Evolutionary conservation across 306 rosid genomes (phyloP), one percentile per base, ranked within the genome.

Genomic region (Medicago ruthenica): DNA sequence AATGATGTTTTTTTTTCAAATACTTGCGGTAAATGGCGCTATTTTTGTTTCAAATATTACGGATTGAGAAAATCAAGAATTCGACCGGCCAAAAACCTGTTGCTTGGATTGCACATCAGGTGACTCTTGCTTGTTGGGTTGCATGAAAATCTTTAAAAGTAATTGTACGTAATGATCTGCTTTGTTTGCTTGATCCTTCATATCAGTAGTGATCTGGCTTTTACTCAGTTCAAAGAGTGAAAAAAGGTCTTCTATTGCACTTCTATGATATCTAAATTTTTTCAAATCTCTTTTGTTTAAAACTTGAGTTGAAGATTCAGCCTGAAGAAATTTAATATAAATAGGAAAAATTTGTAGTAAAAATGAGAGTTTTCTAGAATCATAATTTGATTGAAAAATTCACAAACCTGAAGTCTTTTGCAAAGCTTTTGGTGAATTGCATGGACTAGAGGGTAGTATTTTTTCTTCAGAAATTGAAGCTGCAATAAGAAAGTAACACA

Each of bases 181-280:
- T 18, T 0, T 0, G 2, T 21, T 67, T 61, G 76, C 68, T 22
- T 5, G 64, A 69, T 27, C 53, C 37, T 34, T 63, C 27, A 58
- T 51, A 8, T 55, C 55, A 8, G 41, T 7, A n/a, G 61, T 66
- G 31, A 86, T 83, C 27, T 80, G 58, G 64, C 72, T 77, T 77
- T 77, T 83, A 6, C 41, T 39, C 58, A 80, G 71, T n/a, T 18
- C 50, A 36, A 86, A 69, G 74, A 37, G 8, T 6, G 6, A 1
- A 39, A 83, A 59, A 80, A 65, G 4, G 1, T 1, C 6, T 37
- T 80, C 79, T 17, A 74, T 0, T 4, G 0, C 0, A 24, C 0
- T 60, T 27, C 40, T 75, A 6, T 1, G 1, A 0, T 0, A 0
- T 62, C 20, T 27, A 2, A 1, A 2, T 45, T 12, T 60, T 20